Evolutionary conservation across 148 eudicot species (phyloP).

Genomic region (Amaranthus cruentus): DNA sequence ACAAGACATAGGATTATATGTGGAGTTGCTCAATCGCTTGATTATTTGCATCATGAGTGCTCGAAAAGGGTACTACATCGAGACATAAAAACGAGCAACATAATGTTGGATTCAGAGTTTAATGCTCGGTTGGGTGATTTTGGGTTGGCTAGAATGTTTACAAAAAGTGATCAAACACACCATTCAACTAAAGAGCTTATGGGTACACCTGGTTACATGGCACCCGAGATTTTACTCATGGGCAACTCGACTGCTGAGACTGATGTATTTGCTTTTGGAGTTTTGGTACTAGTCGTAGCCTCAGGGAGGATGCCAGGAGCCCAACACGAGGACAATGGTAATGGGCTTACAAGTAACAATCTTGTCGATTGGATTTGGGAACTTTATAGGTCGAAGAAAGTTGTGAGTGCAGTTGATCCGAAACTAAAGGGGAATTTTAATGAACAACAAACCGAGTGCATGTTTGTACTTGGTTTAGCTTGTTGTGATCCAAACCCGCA

Average conservation of each 20-base stretch:
- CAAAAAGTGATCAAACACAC: slow-evolving; percentile 31
- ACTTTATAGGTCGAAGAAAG: slow-evolving; percentile 5
- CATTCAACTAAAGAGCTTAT: slow-evolving; percentile 33
- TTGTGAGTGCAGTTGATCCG: slow-evolving; percentile 22
- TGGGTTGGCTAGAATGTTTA: slow-evolving; percentile 40
- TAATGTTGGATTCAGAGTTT: slow-evolving; percentile 38
- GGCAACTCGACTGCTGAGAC: slow-evolving; percentile 39
- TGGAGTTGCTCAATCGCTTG: slow-evolving; percentile 36
- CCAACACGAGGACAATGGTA: slow-evolving; percentile 7
- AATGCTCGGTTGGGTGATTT: slow-evolving; percentile 42
- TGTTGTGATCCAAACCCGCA: slow-evolving; percentile 40
- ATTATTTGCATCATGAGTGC: slow-evolving; percentile 37
- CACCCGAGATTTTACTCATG: slow-evolving; percentile 41
- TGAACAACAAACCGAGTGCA: slow-evolving; percentile 18
- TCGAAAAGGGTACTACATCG: slow-evolving; percentile 36
- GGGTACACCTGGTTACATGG: slow-evolving; percentile 45
- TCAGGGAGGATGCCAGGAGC: slow-evolving; percentile 29
- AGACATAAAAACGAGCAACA: slow-evolving; percentile 39
- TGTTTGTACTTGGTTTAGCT: slow-evolving; percentile 28
- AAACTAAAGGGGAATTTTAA: slow-evolving; percentile 23
- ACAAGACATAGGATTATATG: slow-evolving; percentile 27
- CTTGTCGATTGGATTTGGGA: slow-evolving; percentile 40
- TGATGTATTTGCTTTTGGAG: slow-evolving; percentile 39
- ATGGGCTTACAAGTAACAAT: neutral
- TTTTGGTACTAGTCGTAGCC: slow-evolving; percentile 29